These are phyloP conservation scores for Phaffomyces thermotolerans DNA, from an alignment of 805 yeast genomes.

Conservation along the genomic window DNA sequence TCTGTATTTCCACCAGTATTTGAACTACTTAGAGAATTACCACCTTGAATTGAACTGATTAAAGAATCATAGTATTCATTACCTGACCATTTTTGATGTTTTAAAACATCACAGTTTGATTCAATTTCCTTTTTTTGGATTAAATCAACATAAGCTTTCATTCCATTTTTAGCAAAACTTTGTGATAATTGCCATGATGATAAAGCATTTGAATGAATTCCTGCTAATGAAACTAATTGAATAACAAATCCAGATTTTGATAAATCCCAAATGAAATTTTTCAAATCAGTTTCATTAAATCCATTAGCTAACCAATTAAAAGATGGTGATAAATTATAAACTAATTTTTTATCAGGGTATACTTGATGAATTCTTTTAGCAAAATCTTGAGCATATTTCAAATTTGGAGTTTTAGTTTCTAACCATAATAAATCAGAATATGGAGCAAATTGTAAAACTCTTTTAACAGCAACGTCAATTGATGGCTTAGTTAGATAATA, in stretches of 20 bases:
- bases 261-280: conserved; percentile 44
- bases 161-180: conserved; percentile 44
- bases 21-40: conserved; percentile 3
- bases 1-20: conserved; percentile 5
- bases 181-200: conserved; percentile 45
- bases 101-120: conserved; percentile 42
- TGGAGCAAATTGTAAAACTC: conserved; percentile 49
- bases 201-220: conserved; percentile 46
- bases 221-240: conserved; percentile 56
- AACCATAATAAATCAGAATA: conserved; percentile 56
- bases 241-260: conserved; percentile 51
- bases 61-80: conserved; percentile 42
- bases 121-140: conserved; percentile 43
- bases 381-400: conserved; percentile 26
- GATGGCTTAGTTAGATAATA: conserved; percentile 43
- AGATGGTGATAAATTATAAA: conserved; percentile 53
- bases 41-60: conserved; percentile 4
- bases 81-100: conserved; percentile 60
- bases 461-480: conserved; percentile 45
- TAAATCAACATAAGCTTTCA: conserved; percentile 49
- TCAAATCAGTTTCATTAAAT: conserved; percentile 37
- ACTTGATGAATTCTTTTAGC: conserved; percentile 39
- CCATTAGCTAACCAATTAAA: conserved; percentile 58
- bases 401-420: conserved; percentile 53
- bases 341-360: conserved; percentile 48